Conservation (phyloP, 2,329 filamentous ascomycete species). For the Ascochyta pisi region DNA sequence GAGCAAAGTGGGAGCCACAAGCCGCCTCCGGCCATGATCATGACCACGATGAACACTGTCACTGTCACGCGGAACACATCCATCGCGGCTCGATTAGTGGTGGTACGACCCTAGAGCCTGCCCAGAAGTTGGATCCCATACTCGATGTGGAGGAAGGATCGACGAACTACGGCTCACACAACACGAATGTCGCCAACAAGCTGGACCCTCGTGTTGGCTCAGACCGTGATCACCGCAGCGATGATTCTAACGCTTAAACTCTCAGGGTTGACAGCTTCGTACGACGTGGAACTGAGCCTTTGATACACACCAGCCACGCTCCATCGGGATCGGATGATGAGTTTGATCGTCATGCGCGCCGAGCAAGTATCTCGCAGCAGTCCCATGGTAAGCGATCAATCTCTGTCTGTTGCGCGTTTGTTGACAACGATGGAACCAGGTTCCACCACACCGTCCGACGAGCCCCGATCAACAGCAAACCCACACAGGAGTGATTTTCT, state of each 20-base stretch:
- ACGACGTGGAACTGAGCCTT: conserved; percentile 10
- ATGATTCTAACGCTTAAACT: background rate
- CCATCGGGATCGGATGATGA: conserved; percentile 7
- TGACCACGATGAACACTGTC: conserved; percentile 5
- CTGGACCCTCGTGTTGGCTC: conserved; percentile 14
- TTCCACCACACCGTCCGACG: background rate
- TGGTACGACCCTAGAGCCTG: conserved; percentile 13
- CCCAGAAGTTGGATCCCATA: conserved; percentile 24
- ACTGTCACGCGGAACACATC: conserved; percentile 16
- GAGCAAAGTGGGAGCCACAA: background rate
- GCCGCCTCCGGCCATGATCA: background rate
- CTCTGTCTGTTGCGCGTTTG: too few species aligned
- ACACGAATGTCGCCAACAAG: conserved; percentile 20
- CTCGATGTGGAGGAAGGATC: conserved; percentile 13
- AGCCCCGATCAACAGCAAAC: conserved; percentile 14
- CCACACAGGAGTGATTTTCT: conserved; percentile 20
- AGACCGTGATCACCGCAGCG: background rate
- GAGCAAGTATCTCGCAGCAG: background rate
- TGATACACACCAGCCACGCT: background rate
- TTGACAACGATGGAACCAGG: background rate
- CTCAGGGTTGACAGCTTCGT: background rate
- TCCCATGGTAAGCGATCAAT: too few species aligned
- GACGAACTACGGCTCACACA: conserved; percentile 15
- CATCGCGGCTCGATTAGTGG: conserved; percentile 25
- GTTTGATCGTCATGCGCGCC: background rate